These are phyloP conservation scores for Trichoderma asperellum DNA, from an alignment of 2,329 filamentous ascomycete genomes.

Conservation along the genomic window DNA sequence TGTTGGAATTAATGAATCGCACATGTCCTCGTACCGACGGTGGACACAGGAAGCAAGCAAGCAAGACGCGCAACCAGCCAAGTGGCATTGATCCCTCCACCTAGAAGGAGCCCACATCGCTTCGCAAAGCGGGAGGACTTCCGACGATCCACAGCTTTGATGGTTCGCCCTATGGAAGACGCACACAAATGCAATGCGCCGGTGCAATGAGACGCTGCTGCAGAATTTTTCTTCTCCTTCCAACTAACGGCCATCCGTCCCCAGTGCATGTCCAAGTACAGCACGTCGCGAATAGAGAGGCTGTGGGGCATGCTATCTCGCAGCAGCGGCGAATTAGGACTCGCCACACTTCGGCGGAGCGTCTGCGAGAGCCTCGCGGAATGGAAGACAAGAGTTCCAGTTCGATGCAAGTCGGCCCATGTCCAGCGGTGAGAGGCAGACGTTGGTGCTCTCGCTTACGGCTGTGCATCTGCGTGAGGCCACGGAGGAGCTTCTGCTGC, in stretches of 20 bases:
- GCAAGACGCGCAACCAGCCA: not conserved
- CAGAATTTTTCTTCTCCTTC: not conserved
- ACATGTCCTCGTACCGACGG: not conserved
- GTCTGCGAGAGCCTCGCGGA: slow-evolving; percentile 7
- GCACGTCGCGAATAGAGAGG: not conserved
- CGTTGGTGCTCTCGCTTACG: slow-evolving; percentile 9
- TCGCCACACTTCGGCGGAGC: slow-evolving; percentile 28
- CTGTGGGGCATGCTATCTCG: slow-evolving; percentile 2
- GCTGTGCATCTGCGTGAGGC: not conserved
- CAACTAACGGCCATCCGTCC: not conserved
- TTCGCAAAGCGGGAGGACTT: slow-evolving; percentile 25
- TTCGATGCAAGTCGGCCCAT: slow-evolving; percentile 3
- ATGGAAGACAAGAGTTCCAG: not conserved
- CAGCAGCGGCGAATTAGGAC: slow-evolving; percentile 26
- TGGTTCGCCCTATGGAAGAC: slow-evolving; percentile 25
- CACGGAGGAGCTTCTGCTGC: slow-evolving; percentile 1
- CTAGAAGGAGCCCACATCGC: slow-evolving; percentile 4
- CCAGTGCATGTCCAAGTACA: not conserved
- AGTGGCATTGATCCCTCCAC: not conserved
- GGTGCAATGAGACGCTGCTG: slow-evolving; percentile 25
- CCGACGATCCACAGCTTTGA: slow-evolving; percentile 24
- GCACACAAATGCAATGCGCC: slow-evolving; percentile 22
- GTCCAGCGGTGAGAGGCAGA: slow-evolving; percentile 15
- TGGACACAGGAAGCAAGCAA: not conserved
- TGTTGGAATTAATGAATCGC: not conserved